Percentiles rank a stretch among this genome's conserved stretches.
phyloP scores from a whole-genome alignment of 2,329 filamentous ascomycete genomes.

The Penicillium brevicompactum region DNA sequence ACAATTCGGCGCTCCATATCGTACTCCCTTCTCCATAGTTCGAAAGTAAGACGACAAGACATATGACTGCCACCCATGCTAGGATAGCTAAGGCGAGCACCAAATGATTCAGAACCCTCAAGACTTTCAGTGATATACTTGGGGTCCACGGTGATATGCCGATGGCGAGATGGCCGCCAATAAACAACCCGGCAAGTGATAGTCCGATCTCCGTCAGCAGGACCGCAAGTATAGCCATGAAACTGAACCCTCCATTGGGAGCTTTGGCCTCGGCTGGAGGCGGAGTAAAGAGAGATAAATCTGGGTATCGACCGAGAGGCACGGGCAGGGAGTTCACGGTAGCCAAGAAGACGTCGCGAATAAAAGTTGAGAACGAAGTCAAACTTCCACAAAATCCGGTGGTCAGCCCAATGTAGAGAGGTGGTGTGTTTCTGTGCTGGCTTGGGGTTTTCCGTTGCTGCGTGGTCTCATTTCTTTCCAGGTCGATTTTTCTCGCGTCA shows the following conservation, averaged over 20 bases:
- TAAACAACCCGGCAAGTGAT: constrained; percentile 65
- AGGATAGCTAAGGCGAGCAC: neutral
- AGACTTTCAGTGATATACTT: constrained; percentile 52
- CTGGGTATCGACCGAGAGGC: constrained; percentile 46
- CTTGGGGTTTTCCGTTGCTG: constrained; percentile 11
- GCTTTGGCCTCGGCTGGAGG: constrained; percentile 41
- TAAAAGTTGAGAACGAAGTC: constrained; percentile 82
- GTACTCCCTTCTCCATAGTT: constrained; percentile 43
- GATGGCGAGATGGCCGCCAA: constrained; percentile 73
- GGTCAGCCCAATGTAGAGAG: constrained; percentile 68
- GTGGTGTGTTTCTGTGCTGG: constrained; percentile 73
- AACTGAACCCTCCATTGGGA: constrained; percentile 72
- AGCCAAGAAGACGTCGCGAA: constrained; percentile 75
- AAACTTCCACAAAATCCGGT: constrained; percentile 88
- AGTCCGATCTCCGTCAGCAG: constrained; percentile 68
- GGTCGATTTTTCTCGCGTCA: neutral
- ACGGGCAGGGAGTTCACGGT: constrained; percentile 23
- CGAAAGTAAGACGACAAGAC: constrained; percentile 62
- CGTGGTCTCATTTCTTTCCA: neutral
- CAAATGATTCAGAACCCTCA: neutral
- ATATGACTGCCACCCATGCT: neutral
- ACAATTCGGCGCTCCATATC: constrained; percentile 53
- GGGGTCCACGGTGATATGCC: constrained; percentile 60
- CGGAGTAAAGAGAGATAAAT: constrained; percentile 34
- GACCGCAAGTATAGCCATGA: constrained; percentile 75